Base-by-base conservation (phyloP, 2,329 filamentous ascomycete species). In the Trichoderma sp. region DNA sequence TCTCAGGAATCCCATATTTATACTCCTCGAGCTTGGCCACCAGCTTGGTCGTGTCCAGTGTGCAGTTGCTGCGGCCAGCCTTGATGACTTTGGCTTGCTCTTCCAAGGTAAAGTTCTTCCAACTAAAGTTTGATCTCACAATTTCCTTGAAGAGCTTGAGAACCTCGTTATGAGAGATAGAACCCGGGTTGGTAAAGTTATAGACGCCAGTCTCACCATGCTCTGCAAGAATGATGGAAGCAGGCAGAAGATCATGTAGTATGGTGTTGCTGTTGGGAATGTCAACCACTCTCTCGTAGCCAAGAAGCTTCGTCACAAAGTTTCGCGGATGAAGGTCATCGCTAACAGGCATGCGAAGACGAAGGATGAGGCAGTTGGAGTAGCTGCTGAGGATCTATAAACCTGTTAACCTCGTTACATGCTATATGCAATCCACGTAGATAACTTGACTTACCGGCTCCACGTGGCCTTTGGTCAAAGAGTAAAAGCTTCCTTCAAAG, bases 91-190 rank as follows among this genome's bases (percentile, higher is more conserved):
- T 90, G 79, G 89, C 85, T 84, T 93, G 91, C 83, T 93, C 90
- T 79, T 92, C 90, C 59, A 93, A 81, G 2, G 86, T 88, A 80
- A 93, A 93, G 85, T 93, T 93, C 85, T 88, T 87, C 90, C 91
- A 93, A 56, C 85, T 86, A 79, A 91, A 89, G 33, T 80, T 81
- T 2, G 91, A 91, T 56, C 91, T 87, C 50, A 93, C 88, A 78
- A 91, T 90, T 77, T 92, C 87, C 79, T 88, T 89, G 84, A 92
- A 93, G 59, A 93, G 84, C 3, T 84, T 79, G 53, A 93, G 85
- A 7, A 93, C 91, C 83, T 93, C 91, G 82, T 93, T 93, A 84
- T 93, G 91, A n/a, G 90, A 91, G 81, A 93, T 93, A 77, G 90
- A 89, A 14, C 91, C 91, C 0, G 91, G 91, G 83, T 93, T 93